phyloP scores from a whole-genome alignment of 495 filamentous ascomycete species.

The Penicillium crystallinum region DNA sequence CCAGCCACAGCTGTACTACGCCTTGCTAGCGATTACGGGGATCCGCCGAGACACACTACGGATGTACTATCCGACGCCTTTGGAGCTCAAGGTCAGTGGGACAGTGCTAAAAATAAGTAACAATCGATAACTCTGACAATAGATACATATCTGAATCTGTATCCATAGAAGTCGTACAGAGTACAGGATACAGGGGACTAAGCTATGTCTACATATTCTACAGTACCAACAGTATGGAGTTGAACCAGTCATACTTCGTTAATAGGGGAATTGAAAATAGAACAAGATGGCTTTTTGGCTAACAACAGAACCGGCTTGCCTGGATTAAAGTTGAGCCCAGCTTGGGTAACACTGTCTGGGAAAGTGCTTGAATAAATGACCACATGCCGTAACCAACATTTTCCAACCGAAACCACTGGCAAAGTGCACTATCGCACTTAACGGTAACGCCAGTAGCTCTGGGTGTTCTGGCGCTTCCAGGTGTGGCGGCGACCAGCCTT shows the following conservation, averaged over 20 bases:
- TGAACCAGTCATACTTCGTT: constrained; percentile 45
- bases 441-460: constrained; percentile 85
- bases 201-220: constrained; percentile 9
- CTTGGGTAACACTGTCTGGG: constrained; percentile 28
- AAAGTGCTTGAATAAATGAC: constrained; percentile 34
- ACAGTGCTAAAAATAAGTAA: no score
- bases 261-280: constrained; percentile 34
- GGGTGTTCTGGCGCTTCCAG: constrained; percentile 99
- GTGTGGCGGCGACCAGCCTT: constrained; percentile 91
- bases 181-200: neutral
- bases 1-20: neutral
- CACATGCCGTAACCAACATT: constrained; percentile 38
- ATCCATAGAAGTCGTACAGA: neutral
- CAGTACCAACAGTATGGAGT: constrained; percentile 15
- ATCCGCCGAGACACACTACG: neutral
- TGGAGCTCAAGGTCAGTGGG: no score
- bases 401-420: constrained; percentile 22
- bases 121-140: no score
- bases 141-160: no score
- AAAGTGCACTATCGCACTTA: constrained; percentile 39
- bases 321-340: constrained; percentile 40
- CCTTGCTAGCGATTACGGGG: neutral
- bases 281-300: constrained; percentile 41
- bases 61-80: no score
- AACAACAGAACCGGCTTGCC: constrained; percentile 39